Conservation (phyloP, 768 basidiomycete species). For the Termitomyces titanicus region DNA sequence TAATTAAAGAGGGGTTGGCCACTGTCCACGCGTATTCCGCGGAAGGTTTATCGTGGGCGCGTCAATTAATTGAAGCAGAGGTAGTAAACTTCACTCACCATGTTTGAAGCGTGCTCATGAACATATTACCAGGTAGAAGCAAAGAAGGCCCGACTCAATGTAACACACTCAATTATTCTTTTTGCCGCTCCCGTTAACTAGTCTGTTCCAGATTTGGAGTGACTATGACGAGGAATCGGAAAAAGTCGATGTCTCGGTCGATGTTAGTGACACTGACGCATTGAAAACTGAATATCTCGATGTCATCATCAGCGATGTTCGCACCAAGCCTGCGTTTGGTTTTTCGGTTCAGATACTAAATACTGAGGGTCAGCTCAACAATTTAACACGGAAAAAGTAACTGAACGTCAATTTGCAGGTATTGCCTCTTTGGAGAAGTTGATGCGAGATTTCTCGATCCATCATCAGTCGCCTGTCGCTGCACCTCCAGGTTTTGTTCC, state of each 20-base stretch:
- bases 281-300: conserved; percentile 88
- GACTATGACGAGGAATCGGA: conserved; percentile 77
- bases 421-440: conserved; percentile 90
- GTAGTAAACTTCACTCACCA: conserved; percentile 28
- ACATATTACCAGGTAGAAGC: conserved; percentile 59
- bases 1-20: conserved; percentile 85
- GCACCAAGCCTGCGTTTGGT: conserved; percentile 64
- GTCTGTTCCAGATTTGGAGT: conserved; percentile 69
- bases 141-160: conserved; percentile 73
- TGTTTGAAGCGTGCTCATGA: conserved; percentile 2
- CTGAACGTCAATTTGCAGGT: conserved; percentile 40
- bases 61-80: conserved; percentile 83
- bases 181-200: not conserved
- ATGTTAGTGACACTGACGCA: conserved; percentile 44
- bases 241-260: conserved; percentile 41
- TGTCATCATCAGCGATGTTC: conserved; percentile 87
- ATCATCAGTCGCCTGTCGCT: conserved; percentile 66
- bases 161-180: conserved; percentile 31
- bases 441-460: conserved; percentile 89
- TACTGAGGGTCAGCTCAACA: conserved; percentile 62
- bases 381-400: too few relatives aligned
- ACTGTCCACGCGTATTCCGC: conserved; percentile 87
- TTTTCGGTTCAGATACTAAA: conserved; percentile 96
- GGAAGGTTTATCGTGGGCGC: conserved; percentile 74
- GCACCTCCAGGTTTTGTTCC: conserved; percentile 72